phyloP scores from a whole-genome alignment of 177 flowering plant species.

The Vitis hybrid region DNA sequence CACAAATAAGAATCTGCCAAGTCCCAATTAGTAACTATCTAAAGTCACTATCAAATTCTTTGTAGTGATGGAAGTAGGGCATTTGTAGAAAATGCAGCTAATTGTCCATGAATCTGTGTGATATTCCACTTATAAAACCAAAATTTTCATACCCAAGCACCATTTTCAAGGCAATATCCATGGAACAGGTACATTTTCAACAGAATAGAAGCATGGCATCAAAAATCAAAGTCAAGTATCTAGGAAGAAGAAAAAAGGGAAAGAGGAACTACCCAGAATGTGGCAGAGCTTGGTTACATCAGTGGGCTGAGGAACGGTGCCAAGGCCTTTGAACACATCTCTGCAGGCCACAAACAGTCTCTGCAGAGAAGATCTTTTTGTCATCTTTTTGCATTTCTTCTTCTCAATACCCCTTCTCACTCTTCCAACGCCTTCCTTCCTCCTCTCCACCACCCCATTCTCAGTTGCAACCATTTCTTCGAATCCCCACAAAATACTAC shows the following conservation, averaged over 20 bases:
- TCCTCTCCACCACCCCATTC: conserved; percentile 29
- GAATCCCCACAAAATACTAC: too few species aligned
- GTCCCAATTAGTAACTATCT: too few species aligned
- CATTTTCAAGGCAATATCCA: too few species aligned
- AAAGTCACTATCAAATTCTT: too few species aligned
- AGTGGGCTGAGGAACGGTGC: conserved; percentile 53
- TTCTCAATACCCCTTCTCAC: conserved; percentile 24
- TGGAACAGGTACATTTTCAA: too few species aligned
- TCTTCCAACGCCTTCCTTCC: conserved; percentile 16
- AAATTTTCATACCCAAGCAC: background rate
- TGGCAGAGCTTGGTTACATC: conserved; percentile 48
- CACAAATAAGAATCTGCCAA: too few species aligned
- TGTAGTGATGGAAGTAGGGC: too few species aligned
- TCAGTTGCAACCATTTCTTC: conserved; percentile 8
- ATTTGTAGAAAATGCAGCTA: too few species aligned
- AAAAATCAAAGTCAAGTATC: background rate
- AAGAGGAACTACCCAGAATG: conserved; percentile 51
- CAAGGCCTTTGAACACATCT: conserved; percentile 61
- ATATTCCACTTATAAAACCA: background rate
- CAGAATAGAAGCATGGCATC: too few species aligned
- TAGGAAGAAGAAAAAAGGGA: background rate
- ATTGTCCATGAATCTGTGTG: too few species aligned
- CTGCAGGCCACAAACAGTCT: conserved; percentile 45
- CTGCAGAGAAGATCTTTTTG: conserved; percentile 31
- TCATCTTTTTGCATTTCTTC: conserved; percentile 21